Conservation (phyloP, 495 filamentous ascomycete species). For the Penicillium mononematosum region DNA sequence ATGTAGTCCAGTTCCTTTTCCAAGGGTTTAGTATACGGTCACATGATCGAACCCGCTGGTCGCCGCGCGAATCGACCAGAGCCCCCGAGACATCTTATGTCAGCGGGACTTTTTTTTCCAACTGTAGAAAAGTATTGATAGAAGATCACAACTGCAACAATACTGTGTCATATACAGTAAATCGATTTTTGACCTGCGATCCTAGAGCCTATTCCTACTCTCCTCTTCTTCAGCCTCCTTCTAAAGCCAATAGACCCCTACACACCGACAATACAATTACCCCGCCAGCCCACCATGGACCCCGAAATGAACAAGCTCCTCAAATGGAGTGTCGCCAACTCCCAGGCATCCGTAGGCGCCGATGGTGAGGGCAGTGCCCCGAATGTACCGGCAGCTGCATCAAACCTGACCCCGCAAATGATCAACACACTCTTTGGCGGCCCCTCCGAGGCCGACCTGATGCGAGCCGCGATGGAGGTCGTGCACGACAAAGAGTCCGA, state of each 20-base stretch:
- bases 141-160: neutral
- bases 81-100: constrained; percentile 14
- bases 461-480: constrained; percentile 77
- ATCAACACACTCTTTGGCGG: constrained; percentile 74
- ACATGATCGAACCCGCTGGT: constrained; percentile 24
- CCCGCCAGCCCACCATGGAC: constrained; percentile 44
- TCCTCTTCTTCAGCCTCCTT: neutral
- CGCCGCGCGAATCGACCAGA: constrained; percentile 25
- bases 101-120: constrained; percentile 4
- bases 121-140: neutral
- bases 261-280: neutral
- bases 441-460: constrained; percentile 84
- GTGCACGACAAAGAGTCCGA: constrained; percentile 61
- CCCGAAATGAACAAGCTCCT: constrained; percentile 74
- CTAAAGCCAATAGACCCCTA: constrained; percentile 13
- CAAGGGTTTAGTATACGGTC: neutral
- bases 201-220: neutral
- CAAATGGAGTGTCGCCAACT: constrained; percentile 91
- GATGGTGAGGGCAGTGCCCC: constrained; percentile 27
- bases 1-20: neutral
- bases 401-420: constrained; percentile 59
- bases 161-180: neutral
- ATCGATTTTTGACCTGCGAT: neutral
- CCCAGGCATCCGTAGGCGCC: constrained; percentile 28
- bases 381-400: constrained; percentile 40